A percentile compares a stretch with the other conserved stretches of the same genome.
phyloP scores from a whole-genome alignment of 345 rosid genomes.

The Pugionium dolabratum region DNA sequence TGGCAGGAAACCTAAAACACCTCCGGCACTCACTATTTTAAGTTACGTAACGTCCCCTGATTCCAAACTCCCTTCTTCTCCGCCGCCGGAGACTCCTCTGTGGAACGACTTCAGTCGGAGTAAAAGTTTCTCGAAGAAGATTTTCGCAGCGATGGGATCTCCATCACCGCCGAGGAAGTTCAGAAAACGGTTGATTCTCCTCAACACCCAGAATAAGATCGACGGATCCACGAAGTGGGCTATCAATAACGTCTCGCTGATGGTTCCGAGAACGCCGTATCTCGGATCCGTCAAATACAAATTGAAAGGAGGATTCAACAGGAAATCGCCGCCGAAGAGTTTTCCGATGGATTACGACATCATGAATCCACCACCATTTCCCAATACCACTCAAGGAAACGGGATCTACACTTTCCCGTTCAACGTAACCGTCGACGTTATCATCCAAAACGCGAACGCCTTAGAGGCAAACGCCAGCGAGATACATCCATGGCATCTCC shows the following conservation, averaged over 20 bases:
- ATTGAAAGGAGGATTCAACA: conserved; percentile 46
- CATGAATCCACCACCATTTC: conserved; percentile 49
- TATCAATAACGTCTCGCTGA: conserved; percentile 65
- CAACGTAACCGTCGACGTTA: conserved; percentile 63
- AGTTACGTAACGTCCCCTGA: conserved; percentile 51
- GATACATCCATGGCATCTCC: conserved; percentile 86
- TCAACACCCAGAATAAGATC: conserved; percentile 70
- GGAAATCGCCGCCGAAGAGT: conserved; percentile 49
- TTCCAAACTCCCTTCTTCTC: conserved; percentile 44
- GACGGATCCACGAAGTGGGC: conserved; percentile 68
- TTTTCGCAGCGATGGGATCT: conserved; percentile 47
- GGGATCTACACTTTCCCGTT: conserved; percentile 53
- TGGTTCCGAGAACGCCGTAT: conserved; percentile 68
- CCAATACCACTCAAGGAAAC: conserved; percentile 51
- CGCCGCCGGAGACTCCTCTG: conserved; percentile 63
- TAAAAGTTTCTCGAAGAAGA: conserved; percentile 46
- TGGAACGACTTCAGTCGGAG: conserved; percentile 66
- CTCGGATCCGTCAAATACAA: conserved; percentile 59
- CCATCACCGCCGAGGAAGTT: conserved; percentile 48
- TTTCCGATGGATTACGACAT: conserved; percentile 51
- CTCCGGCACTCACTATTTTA: conserved; percentile 62
- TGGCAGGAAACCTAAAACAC: conserved; percentile 60
- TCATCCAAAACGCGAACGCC: conserved; percentile 71
- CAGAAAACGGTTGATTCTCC: conserved; percentile 51
- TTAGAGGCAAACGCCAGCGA: conserved; percentile 49